phyloP scores from a whole-genome alignment of 1,139 yeast genomes.

The Blastobotrys proliferans region DNA sequence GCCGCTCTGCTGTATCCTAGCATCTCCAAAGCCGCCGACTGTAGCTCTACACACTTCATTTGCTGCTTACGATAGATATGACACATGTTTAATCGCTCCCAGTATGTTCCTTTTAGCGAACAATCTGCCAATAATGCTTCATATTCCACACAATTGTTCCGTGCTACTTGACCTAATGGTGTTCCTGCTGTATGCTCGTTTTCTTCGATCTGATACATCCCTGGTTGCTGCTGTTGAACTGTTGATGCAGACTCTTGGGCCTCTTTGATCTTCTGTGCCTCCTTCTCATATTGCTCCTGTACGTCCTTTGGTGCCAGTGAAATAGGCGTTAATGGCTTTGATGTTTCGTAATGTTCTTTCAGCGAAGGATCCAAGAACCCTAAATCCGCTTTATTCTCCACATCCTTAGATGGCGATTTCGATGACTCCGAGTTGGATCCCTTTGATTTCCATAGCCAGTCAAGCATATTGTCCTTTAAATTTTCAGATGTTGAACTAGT shows the following conservation, averaged over 20 bases:
- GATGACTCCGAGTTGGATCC: neutral
- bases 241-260: neutral
- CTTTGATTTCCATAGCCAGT: conserved; percentile 10
- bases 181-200: conserved; percentile 5
- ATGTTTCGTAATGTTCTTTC: conserved; percentile 19
- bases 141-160: conserved; percentile 34
- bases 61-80: conserved; percentile 16
- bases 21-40: conserved; percentile 32
- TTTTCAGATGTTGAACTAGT: neutral
- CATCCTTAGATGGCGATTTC: neutral
- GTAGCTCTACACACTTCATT: conserved; percentile 34
- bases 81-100: conserved; percentile 27
- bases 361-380: conserved; percentile 21
- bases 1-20: conserved; percentile 33
- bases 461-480: conserved; percentile 3
- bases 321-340: conserved; percentile 24
- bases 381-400: conserved; percentile 6
- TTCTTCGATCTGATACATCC: conserved; percentile 13
- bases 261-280: conserved; percentile 4
- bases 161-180: conserved; percentile 29
- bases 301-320: conserved; percentile 20
- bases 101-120: conserved; percentile 25
- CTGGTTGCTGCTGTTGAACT: conserved; percentile 4
- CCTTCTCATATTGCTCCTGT: conserved; percentile 7
- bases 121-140: conserved; percentile 30